Evolutionary conservation across 2,329 filamentous ascomycete species (phyloP).

Genomic region (Alternaria consortialis): DNA sequence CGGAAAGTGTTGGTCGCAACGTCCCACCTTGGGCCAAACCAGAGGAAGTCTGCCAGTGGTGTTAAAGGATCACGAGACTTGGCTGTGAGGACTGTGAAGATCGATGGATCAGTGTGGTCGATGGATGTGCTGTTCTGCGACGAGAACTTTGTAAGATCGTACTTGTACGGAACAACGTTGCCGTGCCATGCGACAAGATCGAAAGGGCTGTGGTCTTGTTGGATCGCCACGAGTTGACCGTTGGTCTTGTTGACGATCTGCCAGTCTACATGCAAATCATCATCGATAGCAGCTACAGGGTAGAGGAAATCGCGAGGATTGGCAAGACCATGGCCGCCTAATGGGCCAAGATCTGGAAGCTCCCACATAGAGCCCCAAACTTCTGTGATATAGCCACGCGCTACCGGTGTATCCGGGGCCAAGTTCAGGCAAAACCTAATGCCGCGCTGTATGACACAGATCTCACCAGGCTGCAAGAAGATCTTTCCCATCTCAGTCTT

Average conservation of each 20-base stretch:
- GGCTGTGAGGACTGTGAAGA: constrained; percentile 51
- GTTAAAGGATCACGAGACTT: constrained; percentile 49
- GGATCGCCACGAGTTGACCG: constrained; percentile 44
- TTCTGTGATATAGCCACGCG: constrained; percentile 53
- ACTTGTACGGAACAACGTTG: constrained; percentile 62
- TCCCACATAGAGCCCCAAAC: constrained; percentile 54
- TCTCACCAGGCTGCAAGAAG: constrained; percentile 51
- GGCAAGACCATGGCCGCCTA: constrained; percentile 53
- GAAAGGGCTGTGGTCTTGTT: constrained; percentile 54
- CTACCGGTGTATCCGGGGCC: constrained; percentile 42
- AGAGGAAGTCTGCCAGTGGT: constrained; percentile 51
- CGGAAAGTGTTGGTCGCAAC: constrained; percentile 52
- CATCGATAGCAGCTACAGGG: constrained; percentile 51
- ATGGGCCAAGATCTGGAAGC: constrained; percentile 51
- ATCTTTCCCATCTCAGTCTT: constrained; percentile 53
- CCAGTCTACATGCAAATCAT: constrained; percentile 47
- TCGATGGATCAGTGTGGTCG: constrained; percentile 52
- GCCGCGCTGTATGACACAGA: constrained; percentile 54
- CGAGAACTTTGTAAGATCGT: constrained; percentile 62
- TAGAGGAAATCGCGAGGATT: constrained; percentile 53
- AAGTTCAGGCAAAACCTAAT: constrained; percentile 50
- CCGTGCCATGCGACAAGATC: constrained; percentile 56
- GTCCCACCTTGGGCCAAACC: constrained; percentile 52
- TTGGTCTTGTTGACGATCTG: constrained; percentile 50
- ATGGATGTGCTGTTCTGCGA: constrained; percentile 51